Percentiles rank a stretch among this genome's conserved stretches.
These are phyloP conservation scores for Carallia pectinifolia DNA, from an alignment of 345 rosid genomes.

Conservation along the genomic window DNA sequence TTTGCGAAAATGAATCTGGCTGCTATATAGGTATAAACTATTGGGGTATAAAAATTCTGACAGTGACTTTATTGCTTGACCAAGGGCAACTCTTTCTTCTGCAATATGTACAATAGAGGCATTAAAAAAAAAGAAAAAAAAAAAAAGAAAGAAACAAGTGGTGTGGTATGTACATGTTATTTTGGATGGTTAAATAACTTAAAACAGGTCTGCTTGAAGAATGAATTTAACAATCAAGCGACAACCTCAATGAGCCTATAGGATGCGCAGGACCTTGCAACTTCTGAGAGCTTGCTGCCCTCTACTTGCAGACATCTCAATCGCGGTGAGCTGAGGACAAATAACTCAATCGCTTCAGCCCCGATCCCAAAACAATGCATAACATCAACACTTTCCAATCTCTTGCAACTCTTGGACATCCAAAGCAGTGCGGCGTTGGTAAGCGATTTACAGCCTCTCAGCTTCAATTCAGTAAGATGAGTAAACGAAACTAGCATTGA, in stretches of 20 bases:
- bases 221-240: constrained; percentile 21
- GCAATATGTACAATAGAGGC: constrained; percentile 8
- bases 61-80: too few relatives aligned
- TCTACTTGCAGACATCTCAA: constrained; percentile 59
- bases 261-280: constrained; percentile 36
- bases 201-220: too few relatives aligned
- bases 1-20: constrained; percentile 1
- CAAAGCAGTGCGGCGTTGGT: constrained; percentile 39
- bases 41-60: too few relatives aligned
- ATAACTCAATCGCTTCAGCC: constrained; percentile 47
- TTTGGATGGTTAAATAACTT: background rate
- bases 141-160: constrained; percentile 4
- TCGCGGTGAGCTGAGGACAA: constrained; percentile 41
- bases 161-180: constrained; percentile 1
- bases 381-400: constrained; percentile 50
- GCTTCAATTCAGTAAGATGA: constrained; percentile 47
- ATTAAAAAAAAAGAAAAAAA: background rate
- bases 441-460: constrained; percentile 66
- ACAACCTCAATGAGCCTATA: constrained; percentile 45
- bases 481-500: constrained; percentile 71
- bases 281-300: constrained; percentile 54
- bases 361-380: constrained; percentile 45
- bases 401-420: constrained; percentile 51
- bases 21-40: too few relatives aligned
- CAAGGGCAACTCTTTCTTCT: too few relatives aligned